A percentile compares a stretch with the other conserved stretches of the same genome.
These are phyloP conservation scores for Plasmodium fragile DNA, from an alignment of 169 alveolate genomes.

Conservation along the genomic window DNA sequence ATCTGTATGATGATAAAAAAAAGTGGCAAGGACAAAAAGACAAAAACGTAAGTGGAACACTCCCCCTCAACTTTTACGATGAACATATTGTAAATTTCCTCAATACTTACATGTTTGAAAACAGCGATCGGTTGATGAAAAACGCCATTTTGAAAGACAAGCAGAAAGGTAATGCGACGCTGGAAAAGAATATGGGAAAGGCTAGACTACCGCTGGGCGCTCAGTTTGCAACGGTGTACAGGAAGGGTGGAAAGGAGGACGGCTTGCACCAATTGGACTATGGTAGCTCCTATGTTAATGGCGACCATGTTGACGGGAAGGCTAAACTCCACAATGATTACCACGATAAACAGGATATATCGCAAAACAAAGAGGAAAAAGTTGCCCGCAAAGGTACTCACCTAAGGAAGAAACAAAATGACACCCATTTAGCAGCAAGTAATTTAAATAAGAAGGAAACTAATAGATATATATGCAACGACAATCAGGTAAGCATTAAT, in stretches of 20 bases:
- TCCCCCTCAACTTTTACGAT: slow-evolving; percentile 9
- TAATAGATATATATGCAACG: not conserved
- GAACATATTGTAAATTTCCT: slow-evolving; percentile 30
- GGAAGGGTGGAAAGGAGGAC: not conserved
- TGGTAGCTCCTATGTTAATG: not conserved
- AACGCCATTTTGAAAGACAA: slow-evolving; percentile 17
- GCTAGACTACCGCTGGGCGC: not conserved
- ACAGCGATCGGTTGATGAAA: slow-evolving; percentile 6
- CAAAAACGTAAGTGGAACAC: not conserved
- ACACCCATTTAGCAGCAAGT: not conserved
- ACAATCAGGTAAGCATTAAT: not conserved
- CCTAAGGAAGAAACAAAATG: slow-evolving; percentile 22
- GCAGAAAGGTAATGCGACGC: not conserved
- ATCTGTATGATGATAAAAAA: slow-evolving; percentile 16
- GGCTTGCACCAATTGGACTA: not conserved
- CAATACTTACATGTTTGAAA: slow-evolving; percentile 21
- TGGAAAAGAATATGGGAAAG: not conserved
- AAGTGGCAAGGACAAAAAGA: not conserved
- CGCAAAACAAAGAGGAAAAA: not conserved
- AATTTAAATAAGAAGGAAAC: not conserved
- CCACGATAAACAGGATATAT: not conserved
- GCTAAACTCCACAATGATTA: not conserved
- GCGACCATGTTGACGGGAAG: not conserved
- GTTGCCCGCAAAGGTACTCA: not conserved
- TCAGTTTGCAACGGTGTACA: not conserved